phyloP scores from a whole-genome alignment of 176 grass and related monocot species.

The Cocos nucifera region DNA sequence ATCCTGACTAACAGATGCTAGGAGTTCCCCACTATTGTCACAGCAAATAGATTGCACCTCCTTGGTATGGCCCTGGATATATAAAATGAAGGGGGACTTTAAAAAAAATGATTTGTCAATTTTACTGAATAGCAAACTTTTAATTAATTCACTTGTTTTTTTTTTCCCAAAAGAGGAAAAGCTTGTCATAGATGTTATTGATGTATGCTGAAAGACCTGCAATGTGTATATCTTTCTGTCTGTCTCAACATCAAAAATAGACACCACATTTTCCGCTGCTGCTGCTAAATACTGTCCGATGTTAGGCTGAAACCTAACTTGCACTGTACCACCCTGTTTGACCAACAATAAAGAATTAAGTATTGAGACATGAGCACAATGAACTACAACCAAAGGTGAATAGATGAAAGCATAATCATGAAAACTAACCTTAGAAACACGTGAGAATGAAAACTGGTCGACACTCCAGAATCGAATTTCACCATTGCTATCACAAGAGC shows the following conservation, averaged over 20 bases:
- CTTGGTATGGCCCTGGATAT: constrained; percentile 57
- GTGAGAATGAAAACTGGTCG: constrained; percentile 27
- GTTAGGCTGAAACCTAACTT: constrained; percentile 92
- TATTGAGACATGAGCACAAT: background rate
- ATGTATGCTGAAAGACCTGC: constrained; percentile 43
- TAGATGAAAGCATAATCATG: constrained; percentile 2
- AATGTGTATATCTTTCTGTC: constrained; percentile 54
- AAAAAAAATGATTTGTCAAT: background rate
- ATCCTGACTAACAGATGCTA: constrained; percentile 95
- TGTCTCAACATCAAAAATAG: constrained; percentile 76
- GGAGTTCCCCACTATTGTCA: constrained; percentile 69
- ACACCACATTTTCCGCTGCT: constrained; percentile 58
- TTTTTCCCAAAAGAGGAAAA: no score
- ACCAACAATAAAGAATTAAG: no score
- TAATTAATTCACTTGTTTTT: no score
- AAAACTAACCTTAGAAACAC: constrained; percentile 47
- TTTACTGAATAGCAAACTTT: no score
- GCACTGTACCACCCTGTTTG: constrained; percentile 26
- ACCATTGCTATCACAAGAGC: constrained; percentile 84
- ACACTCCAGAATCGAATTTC: constrained; percentile 89
- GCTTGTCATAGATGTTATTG: background rate
- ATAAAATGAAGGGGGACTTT: constrained; percentile 3
- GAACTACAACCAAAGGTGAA: background rate
- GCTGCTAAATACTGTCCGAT: constrained; percentile 70
- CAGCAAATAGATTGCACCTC: constrained; percentile 94